phyloP scores from a whole-genome alignment of 2,329 filamentous ascomycete genomes.

The Fusarium secorum region DNA sequence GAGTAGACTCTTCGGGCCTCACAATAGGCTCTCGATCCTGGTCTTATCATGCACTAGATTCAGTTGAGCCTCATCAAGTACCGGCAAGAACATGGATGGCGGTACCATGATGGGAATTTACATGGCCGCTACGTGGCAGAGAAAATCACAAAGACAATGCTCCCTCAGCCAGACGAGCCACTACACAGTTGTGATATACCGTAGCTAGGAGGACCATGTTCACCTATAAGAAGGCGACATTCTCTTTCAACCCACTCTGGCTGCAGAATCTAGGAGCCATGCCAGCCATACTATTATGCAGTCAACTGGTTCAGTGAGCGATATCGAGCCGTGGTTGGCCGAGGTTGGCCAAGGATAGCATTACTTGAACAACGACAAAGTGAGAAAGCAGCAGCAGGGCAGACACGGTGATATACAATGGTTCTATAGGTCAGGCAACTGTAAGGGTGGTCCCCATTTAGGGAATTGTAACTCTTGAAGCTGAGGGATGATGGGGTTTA shows the following conservation, averaged over 20 bases:
- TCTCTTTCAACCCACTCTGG: neutral
- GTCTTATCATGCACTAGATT: neutral
- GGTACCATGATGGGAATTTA: neutral
- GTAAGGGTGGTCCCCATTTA: neutral
- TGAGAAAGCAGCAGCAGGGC: neutral
- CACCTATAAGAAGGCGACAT: neutral
- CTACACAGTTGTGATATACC: neutral
- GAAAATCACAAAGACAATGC: neutral
- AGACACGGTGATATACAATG: neutral
- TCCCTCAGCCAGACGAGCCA: neutral
- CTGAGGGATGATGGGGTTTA: neutral
- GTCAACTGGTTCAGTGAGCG: neutral
- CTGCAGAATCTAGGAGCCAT: neutral
- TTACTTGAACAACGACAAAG: neutral
- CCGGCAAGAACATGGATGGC: neutral
- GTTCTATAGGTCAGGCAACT: neutral
- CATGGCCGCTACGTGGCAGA: neutral
- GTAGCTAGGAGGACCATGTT: neutral
- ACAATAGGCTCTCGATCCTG: neutral
- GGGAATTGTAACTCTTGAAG: neutral
- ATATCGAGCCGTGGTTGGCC: neutral
- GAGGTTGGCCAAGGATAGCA: neutral
- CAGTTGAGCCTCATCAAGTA: neutral
- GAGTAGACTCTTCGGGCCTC: neutral
- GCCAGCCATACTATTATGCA: neutral